phyloP scores from a whole-genome alignment of 257 asterid species.

The Vinca minor region DNA sequence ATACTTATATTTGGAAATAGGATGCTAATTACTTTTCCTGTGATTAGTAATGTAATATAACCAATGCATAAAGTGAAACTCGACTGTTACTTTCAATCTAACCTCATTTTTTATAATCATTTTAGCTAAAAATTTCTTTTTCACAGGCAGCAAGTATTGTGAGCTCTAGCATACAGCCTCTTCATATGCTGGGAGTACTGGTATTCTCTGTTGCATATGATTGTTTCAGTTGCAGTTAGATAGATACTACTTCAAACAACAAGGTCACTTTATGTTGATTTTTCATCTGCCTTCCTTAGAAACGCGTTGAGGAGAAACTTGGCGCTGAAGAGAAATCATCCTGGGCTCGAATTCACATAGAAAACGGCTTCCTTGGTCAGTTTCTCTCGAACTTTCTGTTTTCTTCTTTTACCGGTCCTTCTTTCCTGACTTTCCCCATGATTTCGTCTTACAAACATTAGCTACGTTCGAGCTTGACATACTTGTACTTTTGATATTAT shows the following conservation, averaged over 20 bases:
- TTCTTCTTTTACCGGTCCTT: background rate
- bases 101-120: background rate
- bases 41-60: background rate
- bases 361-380: slow-evolving; percentile 55
- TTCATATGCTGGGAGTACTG: slow-evolving; percentile 55
- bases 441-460: background rate
- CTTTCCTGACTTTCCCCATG: background rate
- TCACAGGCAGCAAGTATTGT: slow-evolving; percentile 64
- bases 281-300: slow-evolving; percentile 30
- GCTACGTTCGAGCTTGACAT: no score
- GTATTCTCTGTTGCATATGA: slow-evolving; percentile 26
- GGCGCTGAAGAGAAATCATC: slow-evolving; percentile 40
- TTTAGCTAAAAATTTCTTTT: background rate
- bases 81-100: background rate
- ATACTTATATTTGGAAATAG: background rate
- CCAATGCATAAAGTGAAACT: background rate
- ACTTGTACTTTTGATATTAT: background rate
- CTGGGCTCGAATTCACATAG: slow-evolving; percentile 43
- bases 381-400: slow-evolving; percentile 10
- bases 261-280: background rate
- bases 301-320: slow-evolving; percentile 42
- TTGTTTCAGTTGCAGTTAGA: background rate
- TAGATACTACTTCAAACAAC: background rate
- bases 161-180: slow-evolving; percentile 69
- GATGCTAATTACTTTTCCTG: background rate